Percentiles rank a stretch among this genome's conserved stretches.
These are phyloP conservation scores for Zasmidium citrigriseum DNA, from an alignment of 2,329 filamentous ascomycete genomes.

Conservation along the genomic window DNA sequence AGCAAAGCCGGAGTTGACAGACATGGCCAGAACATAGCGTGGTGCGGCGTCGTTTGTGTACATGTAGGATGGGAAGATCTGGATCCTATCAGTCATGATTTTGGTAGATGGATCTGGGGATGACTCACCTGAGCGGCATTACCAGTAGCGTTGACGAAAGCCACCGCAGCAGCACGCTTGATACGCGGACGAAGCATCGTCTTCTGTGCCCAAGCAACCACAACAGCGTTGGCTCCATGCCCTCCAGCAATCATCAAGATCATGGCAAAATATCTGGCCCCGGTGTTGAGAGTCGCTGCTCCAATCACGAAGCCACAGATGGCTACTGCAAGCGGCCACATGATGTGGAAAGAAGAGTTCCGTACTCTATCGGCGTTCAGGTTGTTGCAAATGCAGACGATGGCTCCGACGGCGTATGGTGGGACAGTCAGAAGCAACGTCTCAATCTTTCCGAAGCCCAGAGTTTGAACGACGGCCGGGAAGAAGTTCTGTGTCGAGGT, in stretches of 20 bases:
- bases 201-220: slow-evolving; percentile 2
- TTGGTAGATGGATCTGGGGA: not conserved
- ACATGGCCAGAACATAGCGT: slow-evolving; percentile 2
- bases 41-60: slow-evolving; percentile 5
- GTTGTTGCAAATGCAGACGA: slow-evolving; percentile 24
- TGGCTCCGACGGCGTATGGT: slow-evolving; percentile 37
- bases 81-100: not conserved
- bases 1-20: slow-evolving; percentile 3
- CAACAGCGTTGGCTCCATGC: slow-evolving; percentile 5
- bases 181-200: slow-evolving; percentile 2
- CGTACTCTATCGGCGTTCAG: slow-evolving; percentile 12
- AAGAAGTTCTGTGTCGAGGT: slow-evolving; percentile 34
- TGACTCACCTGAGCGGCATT: slow-evolving; percentile 4
- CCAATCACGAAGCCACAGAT: slow-evolving; percentile 43
- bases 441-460: slow-evolving; percentile 40
- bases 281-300: slow-evolving; percentile 5
- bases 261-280: slow-evolving; percentile 10
- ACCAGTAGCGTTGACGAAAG: slow-evolving; percentile 6
- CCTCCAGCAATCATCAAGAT: not conserved
- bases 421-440: slow-evolving; percentile 37
- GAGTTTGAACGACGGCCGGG: slow-evolving; percentile 38
- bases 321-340: slow-evolving; percentile 54
- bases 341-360: slow-evolving; percentile 50
- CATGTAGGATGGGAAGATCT: not conserved
- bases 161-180: slow-evolving; percentile 8